phyloP scores from a whole-genome alignment of 2,329 filamentous ascomycete species.

The Metarhizium robertsii region DNA sequence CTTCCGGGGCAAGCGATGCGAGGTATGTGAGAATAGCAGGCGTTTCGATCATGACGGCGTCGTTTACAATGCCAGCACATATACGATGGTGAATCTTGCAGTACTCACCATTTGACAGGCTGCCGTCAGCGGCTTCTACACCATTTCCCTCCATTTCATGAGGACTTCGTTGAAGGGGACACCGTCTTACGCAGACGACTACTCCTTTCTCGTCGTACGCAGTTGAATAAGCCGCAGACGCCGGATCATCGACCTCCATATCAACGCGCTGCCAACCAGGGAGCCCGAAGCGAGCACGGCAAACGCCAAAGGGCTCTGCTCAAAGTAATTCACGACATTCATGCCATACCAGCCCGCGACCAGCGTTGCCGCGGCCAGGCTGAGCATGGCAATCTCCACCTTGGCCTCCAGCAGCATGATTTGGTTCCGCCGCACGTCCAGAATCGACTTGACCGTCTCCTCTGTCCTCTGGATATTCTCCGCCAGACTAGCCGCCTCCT shows the following conservation, averaged over 20 bases:
- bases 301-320: constrained; percentile 22
- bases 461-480: constrained; percentile 21
- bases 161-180: constrained; percentile 17
- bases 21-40: constrained; percentile 23
- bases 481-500: constrained; percentile 17
- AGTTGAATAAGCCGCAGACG: constrained; percentile 1
- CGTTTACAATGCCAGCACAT: constrained; percentile 20
- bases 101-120: constrained; percentile 19
- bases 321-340: constrained; percentile 27
- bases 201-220: background rate
- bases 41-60: constrained; percentile 20
- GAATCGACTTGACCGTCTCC: constrained; percentile 20
- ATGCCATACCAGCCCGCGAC: constrained; percentile 26
- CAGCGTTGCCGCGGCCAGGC: constrained; percentile 23
- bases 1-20: constrained; percentile 13
- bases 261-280: constrained; percentile 2
- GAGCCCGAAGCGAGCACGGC: constrained; percentile 1
- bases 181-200: constrained; percentile 16
- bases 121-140: constrained; percentile 19
- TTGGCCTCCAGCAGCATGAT: constrained; percentile 28
- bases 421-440: constrained; percentile 26
- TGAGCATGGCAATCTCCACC: constrained; percentile 25
- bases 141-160: constrained; percentile 8
- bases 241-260: constrained; percentile 5
- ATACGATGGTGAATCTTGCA: constrained; percentile 18